These are phyloP conservation scores for Quercus alba DNA, from an alignment of 306 rosid genomes.

Conservation along the genomic window DNA sequence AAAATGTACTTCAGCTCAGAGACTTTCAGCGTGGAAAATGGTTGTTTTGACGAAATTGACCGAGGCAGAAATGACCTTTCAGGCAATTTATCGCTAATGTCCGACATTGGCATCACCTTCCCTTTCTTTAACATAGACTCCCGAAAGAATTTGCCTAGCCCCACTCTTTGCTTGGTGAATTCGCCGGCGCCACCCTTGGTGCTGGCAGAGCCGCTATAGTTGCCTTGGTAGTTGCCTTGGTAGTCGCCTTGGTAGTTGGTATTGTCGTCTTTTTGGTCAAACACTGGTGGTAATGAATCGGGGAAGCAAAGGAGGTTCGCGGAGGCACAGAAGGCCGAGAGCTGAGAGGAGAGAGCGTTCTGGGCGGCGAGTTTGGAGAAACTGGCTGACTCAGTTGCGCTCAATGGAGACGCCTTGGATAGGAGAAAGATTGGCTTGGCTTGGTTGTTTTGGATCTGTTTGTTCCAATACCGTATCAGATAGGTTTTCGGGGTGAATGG, in stretches of 20 bases:
- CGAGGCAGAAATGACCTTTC: constrained; percentile 93
- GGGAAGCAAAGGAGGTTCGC: constrained; percentile 82
- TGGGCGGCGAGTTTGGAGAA: constrained; percentile 62
- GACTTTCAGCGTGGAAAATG: constrained; percentile 63
- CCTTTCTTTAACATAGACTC: constrained; percentile 76
- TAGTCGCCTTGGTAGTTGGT: no score
- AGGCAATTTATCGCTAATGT: constrained; percentile 81
- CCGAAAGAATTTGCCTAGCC: constrained; percentile 84
- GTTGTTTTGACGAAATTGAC: constrained; percentile 60
- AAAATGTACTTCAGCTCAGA: constrained; percentile 54
- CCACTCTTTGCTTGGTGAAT: constrained; percentile 64
- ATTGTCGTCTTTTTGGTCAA: no score
- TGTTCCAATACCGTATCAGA: constrained; percentile 77
- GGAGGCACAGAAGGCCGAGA: constrained; percentile 74
- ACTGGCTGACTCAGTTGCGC: constrained; percentile 50
- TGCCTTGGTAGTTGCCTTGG: no score
- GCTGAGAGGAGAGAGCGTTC: constrained; percentile 44
- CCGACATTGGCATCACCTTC: constrained; percentile 78
- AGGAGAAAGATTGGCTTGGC: constrained; percentile 55
- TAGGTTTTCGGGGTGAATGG: constrained; percentile 78
- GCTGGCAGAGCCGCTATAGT: neutral
- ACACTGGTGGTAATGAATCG: constrained; percentile 16
- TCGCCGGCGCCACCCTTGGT: constrained; percentile 68
- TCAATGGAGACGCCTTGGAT: constrained; percentile 73
- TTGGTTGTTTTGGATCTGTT: constrained; percentile 63